phyloP scores from a whole-genome alignment of 768 basidiomycete genomes.

The Flagelloscypha sp. region DNA sequence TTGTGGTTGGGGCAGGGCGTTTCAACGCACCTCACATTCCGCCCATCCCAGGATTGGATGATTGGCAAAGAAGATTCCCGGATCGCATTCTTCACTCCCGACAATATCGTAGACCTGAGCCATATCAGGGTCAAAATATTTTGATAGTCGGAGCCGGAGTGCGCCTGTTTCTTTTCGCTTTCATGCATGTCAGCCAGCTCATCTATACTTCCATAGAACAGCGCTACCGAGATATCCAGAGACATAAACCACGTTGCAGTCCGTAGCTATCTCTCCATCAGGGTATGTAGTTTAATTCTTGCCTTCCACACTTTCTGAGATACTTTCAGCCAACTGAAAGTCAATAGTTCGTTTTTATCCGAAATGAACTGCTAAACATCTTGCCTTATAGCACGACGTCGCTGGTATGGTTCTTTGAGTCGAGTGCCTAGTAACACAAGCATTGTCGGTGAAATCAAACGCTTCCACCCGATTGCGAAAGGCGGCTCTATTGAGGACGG shows the following conservation, averaged over 20 bases:
- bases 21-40: conserved; percentile 14
- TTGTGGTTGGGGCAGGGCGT: conserved; percentile 12
- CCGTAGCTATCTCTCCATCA: conserved; percentile 15
- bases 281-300: conserved; percentile 5
- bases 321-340: not conserved
- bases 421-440: conserved; percentile 16
- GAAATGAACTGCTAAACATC: not conserved
- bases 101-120: conserved; percentile 25
- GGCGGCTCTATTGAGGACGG: conserved; percentile 4
- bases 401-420: conserved; percentile 10
- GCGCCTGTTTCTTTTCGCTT: conserved; percentile 1
- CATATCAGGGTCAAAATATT: conserved; percentile 19
- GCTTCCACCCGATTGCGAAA: conserved; percentile 12
- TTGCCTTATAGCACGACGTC: conserved; percentile 9
- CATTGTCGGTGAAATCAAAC: conserved; percentile 18
- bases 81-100: conserved; percentile 21
- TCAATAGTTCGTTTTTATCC: too few species aligned
- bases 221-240: conserved; percentile 19
- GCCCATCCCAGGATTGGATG: conserved; percentile 14
- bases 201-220: conserved; percentile 5
- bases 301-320: not conserved
- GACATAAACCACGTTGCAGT: conserved; percentile 15
- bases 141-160: conserved; percentile 24
- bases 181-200: not conserved
- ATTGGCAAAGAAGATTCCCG: conserved; percentile 19